Evolutionary conservation across 768 basidiomycete genomes (phyloP).

Genomic region (Suillus subaureus): DNA sequence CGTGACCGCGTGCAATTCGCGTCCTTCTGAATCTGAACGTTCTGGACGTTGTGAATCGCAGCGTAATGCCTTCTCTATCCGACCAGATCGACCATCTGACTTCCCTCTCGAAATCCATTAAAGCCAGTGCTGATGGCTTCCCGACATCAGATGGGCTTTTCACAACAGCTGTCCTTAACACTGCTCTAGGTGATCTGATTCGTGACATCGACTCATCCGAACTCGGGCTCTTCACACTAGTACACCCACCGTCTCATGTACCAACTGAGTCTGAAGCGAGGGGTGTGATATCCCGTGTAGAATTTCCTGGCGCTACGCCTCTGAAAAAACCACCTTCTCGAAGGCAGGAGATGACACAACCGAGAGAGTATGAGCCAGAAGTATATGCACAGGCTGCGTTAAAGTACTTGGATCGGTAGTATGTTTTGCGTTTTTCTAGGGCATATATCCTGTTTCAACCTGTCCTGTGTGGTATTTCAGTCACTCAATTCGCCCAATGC

Average conservation of each 20-base stretch:
- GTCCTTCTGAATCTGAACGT: too few relatives aligned
- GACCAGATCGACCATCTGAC: constrained; percentile 72
- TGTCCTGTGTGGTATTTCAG: constrained; percentile 40
- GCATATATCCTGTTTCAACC: neutral
- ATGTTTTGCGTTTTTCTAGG: constrained; percentile 31
- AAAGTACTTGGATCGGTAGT: constrained; percentile 81
- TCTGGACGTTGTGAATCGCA: too few relatives aligned
- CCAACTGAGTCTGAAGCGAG: constrained; percentile 37
- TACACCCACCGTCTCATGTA: constrained; percentile 30
- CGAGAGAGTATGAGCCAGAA: constrained; percentile 64
- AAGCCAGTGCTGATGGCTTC: constrained; percentile 26
- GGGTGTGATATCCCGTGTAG: constrained; percentile 58
- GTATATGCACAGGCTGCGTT: constrained; percentile 75
- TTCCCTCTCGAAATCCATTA: constrained; percentile 53
- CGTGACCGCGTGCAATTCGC: constrained; percentile 8
- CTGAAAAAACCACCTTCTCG: constrained; percentile 49
- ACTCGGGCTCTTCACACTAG: constrained; percentile 73
- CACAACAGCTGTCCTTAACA: constrained; percentile 62
- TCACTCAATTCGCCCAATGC: constrained; percentile 51
- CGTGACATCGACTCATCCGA: constrained; percentile 80
- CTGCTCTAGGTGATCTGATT: constrained; percentile 72
- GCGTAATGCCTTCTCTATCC: constrained; percentile 54
- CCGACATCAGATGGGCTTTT: constrained; percentile 41
- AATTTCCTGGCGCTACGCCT: constrained; percentile 73
- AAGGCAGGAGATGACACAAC: constrained; percentile 37